phyloP scores from a whole-genome alignment of 768 basidiomycete genomes.

The Astraeus odoratus region DNA sequence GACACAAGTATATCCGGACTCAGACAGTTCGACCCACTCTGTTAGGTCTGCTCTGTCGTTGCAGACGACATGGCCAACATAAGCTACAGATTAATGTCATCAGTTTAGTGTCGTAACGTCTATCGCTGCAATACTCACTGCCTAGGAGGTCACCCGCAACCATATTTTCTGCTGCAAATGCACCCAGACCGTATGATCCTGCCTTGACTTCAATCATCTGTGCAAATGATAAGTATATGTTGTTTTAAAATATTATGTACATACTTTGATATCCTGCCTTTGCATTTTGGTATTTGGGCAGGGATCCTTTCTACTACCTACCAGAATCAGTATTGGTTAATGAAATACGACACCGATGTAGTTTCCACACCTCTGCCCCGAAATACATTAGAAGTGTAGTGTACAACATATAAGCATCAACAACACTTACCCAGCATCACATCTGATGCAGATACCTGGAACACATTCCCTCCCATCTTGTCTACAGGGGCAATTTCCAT shows the following conservation, averaged over 20 bases:
- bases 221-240: not conserved
- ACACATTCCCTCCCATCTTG: constrained; percentile 39
- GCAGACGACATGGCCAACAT: constrained; percentile 28
- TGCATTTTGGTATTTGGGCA: constrained; percentile 28
- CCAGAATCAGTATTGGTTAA: not conserved
- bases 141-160: constrained; percentile 24
- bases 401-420: not conserved
- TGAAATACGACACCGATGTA: not conserved
- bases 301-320: constrained; percentile 14
- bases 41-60: constrained; percentile 9
- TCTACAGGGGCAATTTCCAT: constrained; percentile 32
- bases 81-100: constrained; percentile 25
- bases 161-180: constrained; percentile 32
- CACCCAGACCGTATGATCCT: constrained; percentile 38
- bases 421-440: constrained; percentile 35
- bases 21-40: not conserved
- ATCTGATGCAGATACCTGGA: constrained; percentile 42
- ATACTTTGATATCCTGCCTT: constrained; percentile 14
- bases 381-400: not conserved
- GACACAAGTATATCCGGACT: not conserved
- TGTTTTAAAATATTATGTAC: not conserved
- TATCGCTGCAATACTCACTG: constrained; percentile 12
- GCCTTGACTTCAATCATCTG: constrained; percentile 32
- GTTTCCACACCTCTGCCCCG: constrained; percentile 16
- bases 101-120: not conserved